phyloP scores from a whole-genome alignment of 345 rosid species.

The Alliaria petiolata region DNA sequence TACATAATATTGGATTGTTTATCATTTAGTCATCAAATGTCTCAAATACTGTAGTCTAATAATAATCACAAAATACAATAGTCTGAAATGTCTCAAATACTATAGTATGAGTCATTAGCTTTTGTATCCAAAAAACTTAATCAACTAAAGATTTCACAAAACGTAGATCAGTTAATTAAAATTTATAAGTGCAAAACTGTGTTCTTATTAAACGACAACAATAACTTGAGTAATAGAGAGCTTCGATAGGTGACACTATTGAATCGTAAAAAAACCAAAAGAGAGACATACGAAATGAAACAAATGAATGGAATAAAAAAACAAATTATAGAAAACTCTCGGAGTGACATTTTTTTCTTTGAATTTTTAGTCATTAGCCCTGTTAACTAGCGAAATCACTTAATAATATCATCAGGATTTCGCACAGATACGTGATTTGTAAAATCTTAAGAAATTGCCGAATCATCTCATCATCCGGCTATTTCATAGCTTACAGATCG shows the following conservation, averaged over 20 bases:
- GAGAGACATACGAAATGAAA: not conserved
- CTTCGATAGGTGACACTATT: too few relatives aligned
- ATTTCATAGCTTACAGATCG: not conserved
- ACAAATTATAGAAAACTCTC: not conserved
- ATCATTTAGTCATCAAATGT: not conserved
- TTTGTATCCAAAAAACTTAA: not conserved
- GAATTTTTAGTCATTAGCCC: not conserved
- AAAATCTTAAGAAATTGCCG: not conserved
- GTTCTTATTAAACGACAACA: not conserved
- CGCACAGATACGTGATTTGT: not conserved
- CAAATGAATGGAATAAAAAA: not conserved
- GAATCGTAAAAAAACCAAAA: too few relatives aligned
- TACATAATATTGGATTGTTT: not conserved
- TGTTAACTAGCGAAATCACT: not conserved
- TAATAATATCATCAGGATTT: not conserved
- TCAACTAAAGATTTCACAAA: not conserved
- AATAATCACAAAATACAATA: too few relatives aligned
- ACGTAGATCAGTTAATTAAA: not conserved
- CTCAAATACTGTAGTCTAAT: too few relatives aligned
- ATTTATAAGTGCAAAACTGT: not conserved
- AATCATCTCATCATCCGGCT: not conserved
- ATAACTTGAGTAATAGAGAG: too few relatives aligned
- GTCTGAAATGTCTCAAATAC: too few relatives aligned
- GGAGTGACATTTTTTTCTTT: not conserved
- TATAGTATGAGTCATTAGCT: too few relatives aligned